These are phyloP conservation scores for Mucor plumbeus DNA, from an alignment of 371 early-diverging fungal genomes.

Conservation along the genomic window DNA sequence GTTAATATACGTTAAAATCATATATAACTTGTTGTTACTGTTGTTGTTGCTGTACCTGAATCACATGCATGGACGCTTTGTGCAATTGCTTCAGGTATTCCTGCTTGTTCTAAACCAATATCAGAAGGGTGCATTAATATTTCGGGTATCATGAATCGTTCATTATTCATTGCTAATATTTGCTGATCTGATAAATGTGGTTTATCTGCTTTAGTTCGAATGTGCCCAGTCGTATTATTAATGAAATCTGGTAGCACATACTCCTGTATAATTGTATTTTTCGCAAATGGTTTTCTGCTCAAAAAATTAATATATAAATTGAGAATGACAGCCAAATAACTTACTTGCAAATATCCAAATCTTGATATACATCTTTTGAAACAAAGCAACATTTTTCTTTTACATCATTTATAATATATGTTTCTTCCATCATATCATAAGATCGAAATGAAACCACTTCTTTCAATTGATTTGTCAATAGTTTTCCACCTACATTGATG, in stretches of 20 bases:
- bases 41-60: constrained; percentile 35
- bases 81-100: constrained; percentile 78
- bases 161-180: constrained; percentile 78
- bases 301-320: background rate
- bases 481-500: constrained; percentile 85
- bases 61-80: constrained; percentile 66
- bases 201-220: constrained; percentile 32
- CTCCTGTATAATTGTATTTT: constrained; percentile 67
- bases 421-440: constrained; percentile 95
- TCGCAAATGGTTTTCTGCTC: constrained; percentile 36
- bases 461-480: constrained; percentile 88
- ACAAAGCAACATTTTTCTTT: constrained; percentile 87
- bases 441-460: constrained; percentile 85
- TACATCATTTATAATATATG: constrained; percentile 79
- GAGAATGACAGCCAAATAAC: background rate
- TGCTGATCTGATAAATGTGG: constrained; percentile 44
- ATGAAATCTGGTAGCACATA: constrained; percentile 86
- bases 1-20: background rate
- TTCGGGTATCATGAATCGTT: constrained; percentile 87
- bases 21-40: background rate
- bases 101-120: constrained; percentile 84
- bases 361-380: constrained; percentile 68
- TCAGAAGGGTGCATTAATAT: constrained; percentile 84
- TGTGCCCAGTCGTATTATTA: constrained; percentile 62
- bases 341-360: constrained; percentile 71